These are phyloP conservation scores for Colletotrichum gigasporum DNA, from an alignment of 2,329 filamentous ascomycete species.

Conservation along the genomic window DNA sequence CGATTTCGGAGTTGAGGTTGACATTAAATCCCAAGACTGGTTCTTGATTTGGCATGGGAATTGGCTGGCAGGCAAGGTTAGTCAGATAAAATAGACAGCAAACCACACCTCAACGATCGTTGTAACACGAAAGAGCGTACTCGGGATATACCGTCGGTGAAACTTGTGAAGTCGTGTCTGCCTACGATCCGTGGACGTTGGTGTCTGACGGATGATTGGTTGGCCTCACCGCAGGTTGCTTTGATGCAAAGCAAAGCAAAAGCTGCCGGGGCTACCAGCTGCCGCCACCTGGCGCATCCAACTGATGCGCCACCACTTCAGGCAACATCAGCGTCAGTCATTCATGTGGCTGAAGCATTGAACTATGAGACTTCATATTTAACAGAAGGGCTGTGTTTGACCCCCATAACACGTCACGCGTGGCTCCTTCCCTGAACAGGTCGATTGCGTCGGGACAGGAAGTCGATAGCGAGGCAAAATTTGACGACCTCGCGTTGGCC, in stretches of 20 bases:
- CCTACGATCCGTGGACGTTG: neutral
- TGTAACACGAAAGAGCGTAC: neutral
- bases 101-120: slow-evolving; percentile 13
- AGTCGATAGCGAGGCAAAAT: neutral
- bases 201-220: neutral
- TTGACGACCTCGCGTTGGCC: slow-evolving; percentile 10
- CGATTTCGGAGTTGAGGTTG: slow-evolving; percentile 24
- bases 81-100: slow-evolving; percentile 14
- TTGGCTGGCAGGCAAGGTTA: slow-evolving; percentile 5
- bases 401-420: neutral
- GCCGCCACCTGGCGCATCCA: neutral
- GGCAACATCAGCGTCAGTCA: slow-evolving; percentile 9
- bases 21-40: slow-evolving; percentile 25
- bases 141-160: no score
- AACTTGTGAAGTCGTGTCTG: neutral
- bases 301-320: neutral
- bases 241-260: neutral
- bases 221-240: neutral
- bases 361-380: slow-evolving; percentile 14
- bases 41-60: slow-evolving; percentile 16
- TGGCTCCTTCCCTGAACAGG: neutral
- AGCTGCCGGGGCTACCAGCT: neutral
- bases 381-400: slow-evolving; percentile 3
- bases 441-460: neutral
- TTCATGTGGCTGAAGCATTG: slow-evolving; percentile 12